Conservation (phyloP, 2,329 filamentous ascomycete genomes). For the Fusarium robinianum region DNA sequence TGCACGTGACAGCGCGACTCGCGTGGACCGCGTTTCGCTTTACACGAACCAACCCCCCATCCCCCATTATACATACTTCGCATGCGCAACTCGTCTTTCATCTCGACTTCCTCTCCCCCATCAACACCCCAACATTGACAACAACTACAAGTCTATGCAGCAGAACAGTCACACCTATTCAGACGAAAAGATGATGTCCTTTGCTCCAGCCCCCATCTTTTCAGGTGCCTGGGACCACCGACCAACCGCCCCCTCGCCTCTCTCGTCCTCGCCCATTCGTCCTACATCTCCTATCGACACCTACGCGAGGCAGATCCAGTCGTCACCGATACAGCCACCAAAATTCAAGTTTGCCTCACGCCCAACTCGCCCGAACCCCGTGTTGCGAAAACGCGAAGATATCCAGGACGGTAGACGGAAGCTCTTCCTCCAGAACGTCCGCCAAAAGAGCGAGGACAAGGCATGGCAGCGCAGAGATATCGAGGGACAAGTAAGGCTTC, state of each 20-base stretch:
- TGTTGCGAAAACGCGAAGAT: constrained; percentile 64
- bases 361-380: constrained; percentile 64
- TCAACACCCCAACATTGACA: neutral
- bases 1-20: constrained; percentile 34
- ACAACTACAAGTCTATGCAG: constrained; percentile 38
- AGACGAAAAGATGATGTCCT: constrained; percentile 47
- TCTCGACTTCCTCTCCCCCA: constrained; percentile 9
- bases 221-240: constrained; percentile 50
- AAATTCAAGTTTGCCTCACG: constrained; percentile 59
- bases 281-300: constrained; percentile 53
- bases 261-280: constrained; percentile 61
- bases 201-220: constrained; percentile 50
- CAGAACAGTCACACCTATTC: constrained; percentile 38
- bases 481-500: constrained; percentile 54
- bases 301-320: constrained; percentile 50
- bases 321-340: constrained; percentile 48
- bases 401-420: constrained; percentile 66
- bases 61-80: constrained; percentile 7
- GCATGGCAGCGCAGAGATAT: constrained; percentile 64
- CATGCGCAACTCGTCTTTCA: no score
- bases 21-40: constrained; percentile 32
- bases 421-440: constrained; percentile 70
- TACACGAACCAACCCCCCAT: constrained; percentile 21
- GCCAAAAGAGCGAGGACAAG: constrained; percentile 63
- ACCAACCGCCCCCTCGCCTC: constrained; percentile 51